Conservation (phyloP, 2,329 filamentous ascomycete genomes). For the Fusarium oligoseptatum region DNA sequence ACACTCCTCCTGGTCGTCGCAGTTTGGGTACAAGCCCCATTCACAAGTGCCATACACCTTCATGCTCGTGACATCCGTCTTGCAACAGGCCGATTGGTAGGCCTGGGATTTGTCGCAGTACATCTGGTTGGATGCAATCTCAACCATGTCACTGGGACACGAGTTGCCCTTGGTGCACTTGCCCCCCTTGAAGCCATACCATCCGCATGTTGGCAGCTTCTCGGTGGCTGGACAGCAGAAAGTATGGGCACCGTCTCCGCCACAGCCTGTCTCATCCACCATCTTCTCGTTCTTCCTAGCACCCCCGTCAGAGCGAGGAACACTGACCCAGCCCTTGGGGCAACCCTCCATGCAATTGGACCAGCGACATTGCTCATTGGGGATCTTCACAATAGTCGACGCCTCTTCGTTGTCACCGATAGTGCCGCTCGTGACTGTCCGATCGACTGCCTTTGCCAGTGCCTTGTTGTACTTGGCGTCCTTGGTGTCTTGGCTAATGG, state of each 20-base stretch:
- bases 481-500: constrained; percentile 21
- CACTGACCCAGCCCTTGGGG: constrained; percentile 15
- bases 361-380: constrained; percentile 20
- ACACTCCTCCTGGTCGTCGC: background rate
- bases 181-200: constrained; percentile 9
- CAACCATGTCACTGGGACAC: constrained; percentile 7
- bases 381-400: background rate
- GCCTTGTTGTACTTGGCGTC: constrained; percentile 21
- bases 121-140: constrained; percentile 19
- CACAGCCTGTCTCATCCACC: constrained; percentile 18
- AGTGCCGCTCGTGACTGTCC: background rate
- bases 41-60: constrained; percentile 15
- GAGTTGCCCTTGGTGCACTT: background rate
- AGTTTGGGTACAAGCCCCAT: constrained; percentile 24
- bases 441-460: background rate
- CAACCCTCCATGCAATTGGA: constrained; percentile 24
- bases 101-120: constrained; percentile 12
- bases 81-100: constrained; percentile 21
- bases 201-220: constrained; percentile 15
- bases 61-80: constrained; percentile 8
- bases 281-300: constrained; percentile 17
- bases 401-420: background rate
- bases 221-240: constrained; percentile 22
- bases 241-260: constrained; percentile 1
- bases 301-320: background rate